A percentile compares a stretch with the other conserved stretches of the same genome.
Evolutionary conservation across 2,329 filamentous ascomycete species (phyloP).

Genomic region (Fonsecaea pedrosoi): DNA sequence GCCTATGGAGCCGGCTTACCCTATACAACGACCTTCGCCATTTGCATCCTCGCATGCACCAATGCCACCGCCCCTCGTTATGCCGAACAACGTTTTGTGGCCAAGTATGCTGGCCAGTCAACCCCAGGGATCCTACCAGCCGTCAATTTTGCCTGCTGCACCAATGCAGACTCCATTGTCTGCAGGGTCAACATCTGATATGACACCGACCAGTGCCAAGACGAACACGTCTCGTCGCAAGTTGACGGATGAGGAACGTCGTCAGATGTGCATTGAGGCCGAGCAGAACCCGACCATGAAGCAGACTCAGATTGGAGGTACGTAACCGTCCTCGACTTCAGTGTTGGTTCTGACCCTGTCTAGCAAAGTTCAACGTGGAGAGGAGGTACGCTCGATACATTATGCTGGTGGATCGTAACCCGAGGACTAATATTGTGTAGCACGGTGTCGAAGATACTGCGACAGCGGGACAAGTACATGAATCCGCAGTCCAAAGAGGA

Average conservation of each 20-base stretch:
- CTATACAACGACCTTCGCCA: conserved; percentile 63
- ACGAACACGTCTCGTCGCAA: conserved; percentile 75
- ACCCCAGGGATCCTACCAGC: conserved; percentile 57
- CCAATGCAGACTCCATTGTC: conserved; percentile 57
- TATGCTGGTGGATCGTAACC: conserved; percentile 5
- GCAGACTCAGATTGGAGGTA: conserved; percentile 93
- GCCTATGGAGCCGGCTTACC: conserved; percentile 61
- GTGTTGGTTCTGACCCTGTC: conserved; percentile 44
- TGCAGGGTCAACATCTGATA: conserved; percentile 54
- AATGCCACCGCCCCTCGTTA: conserved; percentile 68
- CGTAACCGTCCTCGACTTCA: conserved; percentile 42
- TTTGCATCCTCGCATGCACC: conserved; percentile 55
- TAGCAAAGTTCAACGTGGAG: conserved; percentile 91
- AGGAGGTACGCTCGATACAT: conserved; percentile 72
- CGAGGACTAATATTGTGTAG: conserved; percentile 56
- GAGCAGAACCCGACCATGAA: conserved; percentile 89
- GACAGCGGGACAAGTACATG: conserved; percentile 93
- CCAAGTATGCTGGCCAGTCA: conserved; percentile 74
- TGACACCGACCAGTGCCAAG: conserved; percentile 41
- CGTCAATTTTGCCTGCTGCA: conserved; percentile 64
- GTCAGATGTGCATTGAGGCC: conserved; percentile 92
- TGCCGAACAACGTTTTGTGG: conserved; percentile 68
- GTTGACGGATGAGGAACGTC: conserved; percentile 86
- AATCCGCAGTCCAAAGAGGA: conserved; percentile 68
- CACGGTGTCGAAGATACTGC: conserved; percentile 97